Conservation (phyloP, 2,329 filamentous ascomycete species). For the Pseudocercospora musae region DNA sequence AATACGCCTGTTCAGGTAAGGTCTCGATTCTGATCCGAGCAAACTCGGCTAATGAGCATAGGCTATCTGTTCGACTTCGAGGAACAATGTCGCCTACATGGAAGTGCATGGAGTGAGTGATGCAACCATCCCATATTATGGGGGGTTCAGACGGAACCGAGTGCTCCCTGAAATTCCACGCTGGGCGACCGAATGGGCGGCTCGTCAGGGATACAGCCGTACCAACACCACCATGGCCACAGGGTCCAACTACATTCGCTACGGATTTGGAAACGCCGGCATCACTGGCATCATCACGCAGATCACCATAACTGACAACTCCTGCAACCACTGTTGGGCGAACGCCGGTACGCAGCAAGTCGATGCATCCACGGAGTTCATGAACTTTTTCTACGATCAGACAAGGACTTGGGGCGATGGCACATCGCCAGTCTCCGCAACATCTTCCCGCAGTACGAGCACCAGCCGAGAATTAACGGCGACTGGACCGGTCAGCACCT, state of each 20-base stretch:
- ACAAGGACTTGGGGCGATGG: conserved; percentile 14
- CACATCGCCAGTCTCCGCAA: not conserved
- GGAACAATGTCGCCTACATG: conserved; percentile 37
- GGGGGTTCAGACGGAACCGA: conserved; percentile 18
- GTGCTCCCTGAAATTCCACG: conserved; percentile 22
- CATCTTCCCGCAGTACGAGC: not conserved
- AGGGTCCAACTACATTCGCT: not conserved
- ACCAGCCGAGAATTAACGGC: not conserved
- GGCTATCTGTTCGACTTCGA: conserved; percentile 19
- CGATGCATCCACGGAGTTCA: conserved; percentile 25
- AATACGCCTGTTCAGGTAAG: conserved; percentile 22
- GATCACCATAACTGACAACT: conserved; percentile 31
- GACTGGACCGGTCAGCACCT: not conserved
- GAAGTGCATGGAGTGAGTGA: conserved; percentile 45
- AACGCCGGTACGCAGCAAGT: conserved; percentile 16
- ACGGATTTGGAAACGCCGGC: not conserved
- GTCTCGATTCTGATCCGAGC: not conserved
- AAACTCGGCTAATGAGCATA: not conserved
- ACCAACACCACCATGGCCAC: conserved; percentile 30
- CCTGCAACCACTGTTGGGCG: conserved; percentile 35
- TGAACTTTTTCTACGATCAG: conserved; percentile 31
- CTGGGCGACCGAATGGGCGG: conserved; percentile 37
- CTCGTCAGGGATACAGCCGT: conserved; percentile 32
- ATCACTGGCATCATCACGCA: conserved; percentile 37
- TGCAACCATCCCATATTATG: conserved; percentile 39